A percentile compares a stretch with the other conserved stretches of the same genome.
Conservation (phyloP, 129 eudicot species). For the Pittosporum tobira region DNA sequence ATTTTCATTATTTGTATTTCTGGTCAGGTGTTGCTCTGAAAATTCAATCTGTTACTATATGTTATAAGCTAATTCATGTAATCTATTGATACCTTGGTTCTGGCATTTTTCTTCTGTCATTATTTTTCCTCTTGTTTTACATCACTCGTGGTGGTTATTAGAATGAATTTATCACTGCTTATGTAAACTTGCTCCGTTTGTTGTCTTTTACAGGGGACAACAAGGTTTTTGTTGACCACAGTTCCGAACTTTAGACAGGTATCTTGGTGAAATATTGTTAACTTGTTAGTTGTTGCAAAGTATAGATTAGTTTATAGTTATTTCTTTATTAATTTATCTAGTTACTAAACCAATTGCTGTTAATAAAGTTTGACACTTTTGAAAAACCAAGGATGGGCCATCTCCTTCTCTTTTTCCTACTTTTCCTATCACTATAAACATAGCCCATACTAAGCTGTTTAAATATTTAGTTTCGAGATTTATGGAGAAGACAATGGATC, state of each 20-base stretch:
- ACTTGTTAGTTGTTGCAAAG: background rate
- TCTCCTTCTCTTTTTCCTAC: background rate
- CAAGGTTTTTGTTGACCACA: slow-evolving; percentile 64
- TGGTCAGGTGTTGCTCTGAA: background rate
- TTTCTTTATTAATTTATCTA: background rate
- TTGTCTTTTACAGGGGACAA: slow-evolving; percentile 53
- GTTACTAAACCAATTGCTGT: background rate
- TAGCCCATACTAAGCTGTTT: too few relatives aligned
- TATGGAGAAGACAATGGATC: background rate
- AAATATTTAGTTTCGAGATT: background rate
- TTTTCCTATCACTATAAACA: background rate
- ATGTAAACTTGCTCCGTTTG: slow-evolving; percentile 5
- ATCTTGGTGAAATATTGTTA: background rate
- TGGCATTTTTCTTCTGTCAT: background rate
- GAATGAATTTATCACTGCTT: background rate
- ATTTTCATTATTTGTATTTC: too few relatives aligned
- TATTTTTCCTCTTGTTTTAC: background rate
- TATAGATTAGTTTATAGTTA: slow-evolving; percentile 3
- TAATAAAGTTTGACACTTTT: background rate
- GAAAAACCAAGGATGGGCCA: background rate
- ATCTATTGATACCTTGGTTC: background rate
- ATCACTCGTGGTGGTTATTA: background rate
- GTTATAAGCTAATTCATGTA: background rate
- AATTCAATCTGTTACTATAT: background rate
- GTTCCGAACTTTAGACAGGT: slow-evolving; percentile 91